These are phyloP conservation scores for Talaromyces islandicus DNA, from an alignment of 2,329 filamentous ascomycete species.

Conservation along the genomic window DNA sequence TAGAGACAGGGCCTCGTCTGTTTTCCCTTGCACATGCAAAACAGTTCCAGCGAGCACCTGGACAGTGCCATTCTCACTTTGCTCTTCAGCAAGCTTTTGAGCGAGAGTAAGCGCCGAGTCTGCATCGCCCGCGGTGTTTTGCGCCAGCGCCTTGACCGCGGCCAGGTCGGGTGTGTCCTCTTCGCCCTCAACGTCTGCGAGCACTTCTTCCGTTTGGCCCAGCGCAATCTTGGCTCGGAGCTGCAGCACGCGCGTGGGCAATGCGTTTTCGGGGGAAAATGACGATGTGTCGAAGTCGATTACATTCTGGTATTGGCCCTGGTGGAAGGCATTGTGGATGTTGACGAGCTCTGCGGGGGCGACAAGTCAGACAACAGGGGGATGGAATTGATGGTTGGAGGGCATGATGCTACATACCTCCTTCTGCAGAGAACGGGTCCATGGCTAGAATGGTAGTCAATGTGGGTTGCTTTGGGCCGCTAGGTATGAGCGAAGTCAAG, in stretches of 20 bases:
- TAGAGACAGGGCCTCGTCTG: slow-evolving; percentile 77
- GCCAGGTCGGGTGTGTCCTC: slow-evolving; percentile 65
- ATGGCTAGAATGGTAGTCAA: slow-evolving; percentile 27
- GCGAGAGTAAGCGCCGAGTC: slow-evolving; percentile 58
- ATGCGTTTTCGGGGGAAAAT: slow-evolving; percentile 71
- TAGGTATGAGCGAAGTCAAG: background rate
- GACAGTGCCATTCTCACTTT: slow-evolving; percentile 69
- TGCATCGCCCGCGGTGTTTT: slow-evolving; percentile 55
- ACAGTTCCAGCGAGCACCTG: slow-evolving; percentile 79
- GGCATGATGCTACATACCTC: slow-evolving; percentile 38
- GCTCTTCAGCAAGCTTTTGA: slow-evolving; percentile 61
- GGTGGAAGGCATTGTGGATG: slow-evolving; percentile 62
- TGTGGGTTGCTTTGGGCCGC: background rate
- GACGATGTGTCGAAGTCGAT: slow-evolving; percentile 76
- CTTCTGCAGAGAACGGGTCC: slow-evolving; percentile 61
- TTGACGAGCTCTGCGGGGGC: slow-evolving; percentile 54
- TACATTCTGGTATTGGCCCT: slow-evolving; percentile 80
- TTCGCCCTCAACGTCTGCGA: slow-evolving; percentile 58
- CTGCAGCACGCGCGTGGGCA: slow-evolving; percentile 70
- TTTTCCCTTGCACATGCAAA: slow-evolving; percentile 70
- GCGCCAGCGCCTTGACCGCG: slow-evolving; percentile 71
- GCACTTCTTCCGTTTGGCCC: slow-evolving; percentile 68
- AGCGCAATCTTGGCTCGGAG: slow-evolving; percentile 79
- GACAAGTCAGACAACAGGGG: background rate
- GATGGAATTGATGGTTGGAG: slow-evolving; percentile 4